Conservation (phyloP, 345 rosid species). For the Hypericum androsaemum region DNA sequence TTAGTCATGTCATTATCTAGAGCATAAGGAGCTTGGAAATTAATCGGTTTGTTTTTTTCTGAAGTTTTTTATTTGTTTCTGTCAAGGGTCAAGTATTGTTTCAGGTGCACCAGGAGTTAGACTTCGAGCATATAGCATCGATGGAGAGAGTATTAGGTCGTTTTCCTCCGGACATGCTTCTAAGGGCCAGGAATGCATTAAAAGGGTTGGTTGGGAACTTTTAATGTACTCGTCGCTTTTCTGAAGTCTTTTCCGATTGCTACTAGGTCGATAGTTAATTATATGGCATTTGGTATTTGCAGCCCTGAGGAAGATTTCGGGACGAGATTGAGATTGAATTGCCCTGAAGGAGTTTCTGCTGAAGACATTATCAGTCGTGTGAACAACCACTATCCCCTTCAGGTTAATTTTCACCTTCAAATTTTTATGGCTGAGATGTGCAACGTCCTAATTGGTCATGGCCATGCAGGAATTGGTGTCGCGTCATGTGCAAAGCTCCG, state of each 20-base stretch:
- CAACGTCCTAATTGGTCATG: too few species aligned
- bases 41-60: constrained; percentile 8
- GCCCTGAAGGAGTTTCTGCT: constrained; percentile 88
- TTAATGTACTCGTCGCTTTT: too few species aligned
- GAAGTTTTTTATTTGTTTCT: background rate
- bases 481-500: constrained; percentile 34
- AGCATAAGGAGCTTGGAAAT: background rate
- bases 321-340: constrained; percentile 52
- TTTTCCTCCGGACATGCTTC: constrained; percentile 40
- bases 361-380: constrained; percentile 76
- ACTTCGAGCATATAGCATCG: constrained; percentile 22
- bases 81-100: constrained; percentile 18
- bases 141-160: constrained; percentile 25
- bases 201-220: constrained; percentile 11
- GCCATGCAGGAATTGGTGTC: constrained; percentile 48
- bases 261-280: background rate
- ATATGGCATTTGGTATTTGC: constrained; percentile 12
- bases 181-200: constrained; percentile 33
- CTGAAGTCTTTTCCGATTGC: too few species aligned
- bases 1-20: background rate
- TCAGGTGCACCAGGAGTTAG: constrained; percentile 13
- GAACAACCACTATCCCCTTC: constrained; percentile 50
- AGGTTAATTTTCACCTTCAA: constrained; percentile 21
- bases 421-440: background rate
- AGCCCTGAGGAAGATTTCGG: constrained; percentile 68